Evolutionary conservation across 2,329 filamentous ascomycete genomes (phyloP), one percentile per base, ranked within the genome.

Genomic region (Colletotrichum truncatum): DNA sequence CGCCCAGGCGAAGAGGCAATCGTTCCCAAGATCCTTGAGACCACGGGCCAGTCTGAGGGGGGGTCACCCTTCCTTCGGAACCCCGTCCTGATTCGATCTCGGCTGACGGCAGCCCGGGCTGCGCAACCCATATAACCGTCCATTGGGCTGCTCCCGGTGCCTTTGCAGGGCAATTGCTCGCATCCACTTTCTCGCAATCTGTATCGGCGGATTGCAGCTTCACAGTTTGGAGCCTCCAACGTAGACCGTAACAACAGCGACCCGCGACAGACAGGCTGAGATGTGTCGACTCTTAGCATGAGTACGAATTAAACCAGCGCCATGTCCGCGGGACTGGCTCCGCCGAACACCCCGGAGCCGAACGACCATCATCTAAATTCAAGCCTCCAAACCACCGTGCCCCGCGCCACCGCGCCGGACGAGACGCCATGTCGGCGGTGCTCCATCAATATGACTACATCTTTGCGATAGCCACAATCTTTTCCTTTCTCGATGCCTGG

Each of bases 401-500:
- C 10, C 26, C 51, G 18, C 9, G 14, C 14, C 14, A 7, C 36
- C 18, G 26, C 25, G 25, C 38, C 54, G 7, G 30, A 14, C 28
- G 21, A 53, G 59, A 52, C 48, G 52, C 36, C 46, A 80, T 79
- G 77, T 72, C 76, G n/a, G 55, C 16, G 14, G 55, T 6, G 28
- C 75, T 87, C 56, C 77, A 80, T 62, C 82, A 90, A 71, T 90
- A 84, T 69, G 83, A 88, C 76, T 90, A 89, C 74, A 80, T 90
- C 66, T 86, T 90, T 70, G 88, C 86, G 70, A 84, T 90, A 60
- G 87, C 85, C 77, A 87, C 85, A 55, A 83, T 90, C 64, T 90
- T 91, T 74, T 86, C 88, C 64, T 86, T 88, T 71, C 84, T 91
- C 43, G 88, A 90, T 74, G 87, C 87, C 59, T 91, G 86, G 85